Evolutionary conservation across 2,329 filamentous ascomycete species (phyloP).

Genomic region (Fusarium fujikuroi): DNA sequence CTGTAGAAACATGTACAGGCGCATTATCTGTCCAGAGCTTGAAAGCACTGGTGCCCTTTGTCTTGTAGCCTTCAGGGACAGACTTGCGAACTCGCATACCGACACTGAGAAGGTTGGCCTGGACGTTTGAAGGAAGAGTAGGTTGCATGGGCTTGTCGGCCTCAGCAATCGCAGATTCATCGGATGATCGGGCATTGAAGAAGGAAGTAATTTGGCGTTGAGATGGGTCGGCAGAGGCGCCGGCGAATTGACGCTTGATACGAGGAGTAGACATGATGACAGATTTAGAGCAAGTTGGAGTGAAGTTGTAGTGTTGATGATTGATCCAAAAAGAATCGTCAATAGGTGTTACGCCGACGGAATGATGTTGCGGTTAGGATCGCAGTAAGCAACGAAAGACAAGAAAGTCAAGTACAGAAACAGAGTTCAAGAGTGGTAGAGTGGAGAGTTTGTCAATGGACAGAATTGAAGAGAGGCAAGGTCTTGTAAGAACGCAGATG

Average conservation of each 20-base stretch:
- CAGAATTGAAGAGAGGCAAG: not conserved
- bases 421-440: constrained; percentile 6
- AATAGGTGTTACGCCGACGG: constrained; percentile 5
- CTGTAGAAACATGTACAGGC: constrained; percentile 22
- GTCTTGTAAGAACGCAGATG: constrained; percentile 9
- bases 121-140: constrained; percentile 71
- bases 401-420: constrained; percentile 1
- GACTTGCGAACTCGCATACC: constrained; percentile 96
- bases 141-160: constrained; percentile 51
- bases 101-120: constrained; percentile 87
- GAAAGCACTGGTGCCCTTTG: constrained; percentile 61
- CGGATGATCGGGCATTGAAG: constrained; percentile 58
- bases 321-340: not conserved
- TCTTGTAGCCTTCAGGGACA: constrained; percentile 94
- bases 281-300: not conserved
- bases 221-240: constrained; percentile 65
- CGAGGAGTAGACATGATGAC: constrained; percentile 62
- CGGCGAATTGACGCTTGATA: constrained; percentile 71
- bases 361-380: constrained; percentile 7
- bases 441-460: constrained; percentile 32
- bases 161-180: constrained; percentile 45
- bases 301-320: not conserved
- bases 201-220: constrained; percentile 74
- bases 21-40: constrained; percentile 60
- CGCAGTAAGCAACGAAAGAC: constrained; percentile 1